Base-by-base conservation (phyloP, 345 rosid genomes). In the Aquilaria sinensis region DNA sequence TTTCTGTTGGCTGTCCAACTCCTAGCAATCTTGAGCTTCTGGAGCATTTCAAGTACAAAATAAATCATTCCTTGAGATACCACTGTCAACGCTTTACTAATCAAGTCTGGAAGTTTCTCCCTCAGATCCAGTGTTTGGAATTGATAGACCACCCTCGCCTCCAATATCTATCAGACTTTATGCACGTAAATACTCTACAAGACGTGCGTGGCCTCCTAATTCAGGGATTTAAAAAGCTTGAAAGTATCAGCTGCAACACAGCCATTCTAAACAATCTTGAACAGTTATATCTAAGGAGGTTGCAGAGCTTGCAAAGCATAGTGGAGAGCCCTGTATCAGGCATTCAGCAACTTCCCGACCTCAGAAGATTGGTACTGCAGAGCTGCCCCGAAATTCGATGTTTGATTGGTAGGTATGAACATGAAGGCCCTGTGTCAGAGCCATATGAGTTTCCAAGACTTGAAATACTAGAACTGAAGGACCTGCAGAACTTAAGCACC, bases 1-100 rank as follows among this genome's bases (percentile, higher is more conserved):
- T 70, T 30, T 70, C 47, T 11, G 61, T 74, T 48, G 74, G 71
- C 47, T 58, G 60, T 11, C 62, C 70, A 58, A 56, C 59, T 29
- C 37, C 46, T 12, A 51, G 47, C 12, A 59, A 51, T 15, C 64
- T 52, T 14, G 52, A 56, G 23, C 61, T 67, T 51, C 53, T 71
- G 4, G 75, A 68, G 16, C 31, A 53, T 52, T 53, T 68, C 49
- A 65, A 63, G 30, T 64, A 71, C 45, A 53, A 71, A 53, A 65
- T 58, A 57, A 67, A 72, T 55, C 23, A 16, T 16, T 16, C 23
- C 23, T 64, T 75, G 62, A 67, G 66, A 60, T 71, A 66, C 53
- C 52, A 34, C 48, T 56, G 64, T 53, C 64, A 66, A 12, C 56
- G 61, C 0, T 53, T n/a, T 64, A 51, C 46, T n/a, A 10, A n/a